These are phyloP conservation scores for Puccinia triticina DNA, from an alignment of 1,284 basidiomycete genomes.

Conservation along the genomic window DNA sequence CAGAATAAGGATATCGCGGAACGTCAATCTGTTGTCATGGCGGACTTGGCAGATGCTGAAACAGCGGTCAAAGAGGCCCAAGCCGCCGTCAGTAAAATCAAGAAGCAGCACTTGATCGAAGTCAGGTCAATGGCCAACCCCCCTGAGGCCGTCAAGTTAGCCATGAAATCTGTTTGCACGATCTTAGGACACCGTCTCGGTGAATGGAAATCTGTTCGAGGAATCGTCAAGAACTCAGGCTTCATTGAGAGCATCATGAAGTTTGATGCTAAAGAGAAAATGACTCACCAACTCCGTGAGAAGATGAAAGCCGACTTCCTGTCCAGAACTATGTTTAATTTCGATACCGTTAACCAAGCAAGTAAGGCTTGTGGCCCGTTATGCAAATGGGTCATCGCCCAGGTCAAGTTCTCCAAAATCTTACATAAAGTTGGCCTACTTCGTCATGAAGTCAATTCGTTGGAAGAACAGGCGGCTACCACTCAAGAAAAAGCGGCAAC, in stretches of 20 bases:
- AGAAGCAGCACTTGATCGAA: constrained; percentile 93
- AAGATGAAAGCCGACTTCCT: constrained; percentile 93
- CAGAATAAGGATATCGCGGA: constrained; percentile 89
- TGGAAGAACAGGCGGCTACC: constrained; percentile 86
- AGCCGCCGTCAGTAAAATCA: constrained; percentile 94
- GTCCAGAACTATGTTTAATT: constrained; percentile 87
- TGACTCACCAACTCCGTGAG: constrained; percentile 87
- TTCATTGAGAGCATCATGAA: constrained; percentile 96
- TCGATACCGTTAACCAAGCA: constrained; percentile 91
- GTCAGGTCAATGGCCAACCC: constrained; percentile 98
- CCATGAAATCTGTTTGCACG: constrained; percentile 99
- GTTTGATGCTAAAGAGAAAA: constrained; percentile 87
- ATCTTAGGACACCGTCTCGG: constrained; percentile 97
- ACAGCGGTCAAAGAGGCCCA: constrained; percentile 95
- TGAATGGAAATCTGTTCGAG: constrained; percentile 93
- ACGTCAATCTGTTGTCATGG: constrained; percentile 84
- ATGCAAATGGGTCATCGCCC: constrained; percentile 97
- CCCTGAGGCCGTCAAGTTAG: constrained; percentile 93
- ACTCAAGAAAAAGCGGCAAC: constrained; percentile 88
- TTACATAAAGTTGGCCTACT: constrained; percentile 96
- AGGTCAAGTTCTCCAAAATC: constrained; percentile 96
- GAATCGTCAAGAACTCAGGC: constrained; percentile 93
- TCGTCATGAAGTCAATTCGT: constrained; percentile 88
- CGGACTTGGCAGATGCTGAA: constrained; percentile 94
- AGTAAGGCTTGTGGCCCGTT: constrained; percentile 97